Evolutionary conservation across 306 rosid genomes (phyloP).

Genomic region (Prunus kanzakura): DNA sequence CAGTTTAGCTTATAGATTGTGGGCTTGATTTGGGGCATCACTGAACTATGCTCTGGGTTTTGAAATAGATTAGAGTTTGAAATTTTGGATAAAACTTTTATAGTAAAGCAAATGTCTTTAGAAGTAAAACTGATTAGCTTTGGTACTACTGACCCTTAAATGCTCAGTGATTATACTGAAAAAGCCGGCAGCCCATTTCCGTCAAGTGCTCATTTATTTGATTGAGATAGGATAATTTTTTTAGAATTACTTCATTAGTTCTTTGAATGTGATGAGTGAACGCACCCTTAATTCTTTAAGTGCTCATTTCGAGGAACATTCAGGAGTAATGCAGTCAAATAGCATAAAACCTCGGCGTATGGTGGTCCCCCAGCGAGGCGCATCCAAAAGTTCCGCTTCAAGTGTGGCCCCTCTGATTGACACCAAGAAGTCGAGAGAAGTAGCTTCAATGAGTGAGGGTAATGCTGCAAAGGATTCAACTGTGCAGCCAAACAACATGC

Average conservation of each 20-base stretch:
- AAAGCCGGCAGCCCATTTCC: not conserved
- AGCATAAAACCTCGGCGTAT: slow-evolving; percentile 62
- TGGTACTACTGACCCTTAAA: not conserved
- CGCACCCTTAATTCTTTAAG: not conserved
- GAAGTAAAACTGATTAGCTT: not conserved
- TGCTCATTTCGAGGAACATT: slow-evolving; percentile 18
- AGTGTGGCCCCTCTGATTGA: slow-evolving; percentile 20
- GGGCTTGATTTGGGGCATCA: not conserved
- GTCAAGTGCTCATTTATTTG: not conserved
- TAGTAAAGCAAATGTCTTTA: not conserved
- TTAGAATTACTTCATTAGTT: not conserved
- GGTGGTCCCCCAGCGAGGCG: slow-evolving; percentile 43
- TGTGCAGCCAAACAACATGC: slow-evolving; percentile 25
- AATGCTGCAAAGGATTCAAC: slow-evolving; percentile 35
- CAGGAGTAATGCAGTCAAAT: slow-evolving; percentile 52
- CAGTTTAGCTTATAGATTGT: not conserved
- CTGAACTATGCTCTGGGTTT: not conserved
- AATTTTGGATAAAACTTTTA: not conserved
- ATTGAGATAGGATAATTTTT: not conserved
- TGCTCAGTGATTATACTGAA: not conserved
- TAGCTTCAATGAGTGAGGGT: slow-evolving; percentile 25
- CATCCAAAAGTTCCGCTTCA: slow-evolving; percentile 26
- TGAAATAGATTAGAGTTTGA: not conserved
- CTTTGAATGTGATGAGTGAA: not conserved
- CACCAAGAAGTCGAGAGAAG: slow-evolving; percentile 23